A percentile compares a stretch with the other conserved stretches of the same genome.
Conservation (phyloP, 176 grass and related monocot species). For the Ampelocalamus luodianensis region DNA sequence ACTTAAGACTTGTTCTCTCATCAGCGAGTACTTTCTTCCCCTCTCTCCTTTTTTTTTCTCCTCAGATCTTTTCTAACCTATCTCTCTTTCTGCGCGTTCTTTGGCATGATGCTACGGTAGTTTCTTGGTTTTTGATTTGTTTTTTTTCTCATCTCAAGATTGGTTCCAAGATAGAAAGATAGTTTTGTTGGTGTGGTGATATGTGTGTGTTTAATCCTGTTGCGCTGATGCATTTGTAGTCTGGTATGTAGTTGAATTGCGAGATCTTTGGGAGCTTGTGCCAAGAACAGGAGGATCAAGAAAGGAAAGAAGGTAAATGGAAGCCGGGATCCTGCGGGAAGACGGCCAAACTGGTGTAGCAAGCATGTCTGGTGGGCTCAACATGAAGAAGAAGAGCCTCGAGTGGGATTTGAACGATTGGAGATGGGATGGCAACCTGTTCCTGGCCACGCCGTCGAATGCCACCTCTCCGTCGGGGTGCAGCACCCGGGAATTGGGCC, state of each 20-base stretch:
- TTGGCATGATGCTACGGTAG: constrained; percentile 13
- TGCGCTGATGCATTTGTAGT: constrained; percentile 11
- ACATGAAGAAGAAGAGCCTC: constrained; percentile 47
- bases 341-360: neutral
- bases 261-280: neutral
- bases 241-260: constrained; percentile 19
- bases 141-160: constrained; percentile 19
- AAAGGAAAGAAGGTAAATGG: constrained; percentile 13
- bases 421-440: constrained; percentile 58
- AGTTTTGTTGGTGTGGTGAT: neutral
- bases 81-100: neutral
- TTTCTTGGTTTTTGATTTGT: constrained; percentile 1
- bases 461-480: constrained; percentile 18
- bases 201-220: neutral
- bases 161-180: constrained; percentile 14
- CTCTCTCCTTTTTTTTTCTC: neutral
- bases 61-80: neutral
- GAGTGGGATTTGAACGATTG: constrained; percentile 68
- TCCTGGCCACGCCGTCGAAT: constrained; percentile 49
- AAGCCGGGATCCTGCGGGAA: constrained; percentile 23
- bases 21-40: neutral
- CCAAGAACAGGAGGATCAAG: constrained; percentile 1
- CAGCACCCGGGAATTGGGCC: constrained; percentile 42
- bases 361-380: constrained; percentile 33
- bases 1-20: constrained; percentile 22